These are phyloP conservation scores for Ailanthus altissimus DNA, from an alignment of 345 rosid species.

Conservation along the genomic window DNA sequence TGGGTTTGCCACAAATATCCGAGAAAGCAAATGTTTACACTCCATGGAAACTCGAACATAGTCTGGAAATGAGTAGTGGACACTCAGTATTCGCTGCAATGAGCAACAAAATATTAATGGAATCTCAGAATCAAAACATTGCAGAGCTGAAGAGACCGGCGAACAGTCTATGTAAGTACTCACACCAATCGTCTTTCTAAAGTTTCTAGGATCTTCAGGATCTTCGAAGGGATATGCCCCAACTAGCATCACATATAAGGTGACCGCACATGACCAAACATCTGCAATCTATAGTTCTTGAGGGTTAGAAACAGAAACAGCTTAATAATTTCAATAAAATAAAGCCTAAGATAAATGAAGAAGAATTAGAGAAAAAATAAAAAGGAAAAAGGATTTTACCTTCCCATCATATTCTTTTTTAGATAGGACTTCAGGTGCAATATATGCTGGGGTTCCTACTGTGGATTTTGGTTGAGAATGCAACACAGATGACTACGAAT, in stretches of 20 bases:
- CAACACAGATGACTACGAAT: conserved; percentile 51
- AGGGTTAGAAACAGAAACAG: conserved; percentile 15
- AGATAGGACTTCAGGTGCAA: conserved; percentile 67
- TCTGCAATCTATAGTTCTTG: conserved; percentile 43
- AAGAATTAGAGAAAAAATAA: not conserved
- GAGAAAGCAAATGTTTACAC: conserved; percentile 59
- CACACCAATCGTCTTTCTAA: conserved; percentile 47
- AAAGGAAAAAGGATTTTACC: conserved; percentile 24
- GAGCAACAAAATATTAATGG: not conserved
- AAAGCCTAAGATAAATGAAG: not conserved
- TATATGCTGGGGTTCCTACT: conserved; percentile 74
- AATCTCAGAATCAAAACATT: not conserved
- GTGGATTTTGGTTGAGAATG: conserved; percentile 81
- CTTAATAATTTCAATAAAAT: not conserved
- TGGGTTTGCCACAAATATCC: conserved; percentile 58
- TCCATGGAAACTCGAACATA: conserved; percentile 60
- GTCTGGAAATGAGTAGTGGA: conserved; percentile 62
- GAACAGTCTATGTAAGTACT: conserved; percentile 15
- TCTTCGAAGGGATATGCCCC: conserved; percentile 71
- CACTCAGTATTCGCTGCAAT: conserved; percentile 44
- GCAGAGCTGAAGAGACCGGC: not conserved
- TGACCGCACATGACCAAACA: conserved; percentile 71
- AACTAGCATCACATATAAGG: conserved; percentile 61
- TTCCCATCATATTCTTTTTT: conserved; percentile 66
- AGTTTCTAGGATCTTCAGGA: conserved; percentile 56